Evolutionary conservation across 306 rosid species (phyloP).

Genomic region (Vachellia pachyceras): DNA sequence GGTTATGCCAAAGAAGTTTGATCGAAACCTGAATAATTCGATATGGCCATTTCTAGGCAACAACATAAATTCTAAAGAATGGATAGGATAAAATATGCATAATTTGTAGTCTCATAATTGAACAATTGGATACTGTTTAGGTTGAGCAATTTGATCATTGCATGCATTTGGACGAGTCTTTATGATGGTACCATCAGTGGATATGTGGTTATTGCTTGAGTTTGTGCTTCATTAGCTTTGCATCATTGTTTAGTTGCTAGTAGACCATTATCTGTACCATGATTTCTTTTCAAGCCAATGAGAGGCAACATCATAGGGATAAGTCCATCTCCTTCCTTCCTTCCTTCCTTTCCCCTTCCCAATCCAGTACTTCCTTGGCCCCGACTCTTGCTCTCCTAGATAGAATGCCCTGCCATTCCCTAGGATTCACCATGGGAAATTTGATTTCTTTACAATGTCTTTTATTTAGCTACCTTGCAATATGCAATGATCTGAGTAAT

Average conservation of each 20-base stretch:
- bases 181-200: constrained; percentile 17
- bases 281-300: neutral
- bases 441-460: neutral
- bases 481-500: constrained; percentile 21
- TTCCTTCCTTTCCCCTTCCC: no score
- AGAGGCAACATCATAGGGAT: constrained; percentile 17
- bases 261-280: constrained; percentile 21
- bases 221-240: constrained; percentile 6
- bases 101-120: neutral
- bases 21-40: no score
- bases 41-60: neutral
- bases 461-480: neutral
- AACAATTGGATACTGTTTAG: neutral
- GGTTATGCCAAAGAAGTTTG: constrained; percentile 6
- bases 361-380: neutral
- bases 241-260: constrained; percentile 18
- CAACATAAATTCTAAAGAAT: neutral
- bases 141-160: neutral
- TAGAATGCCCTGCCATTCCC: constrained; percentile 22
- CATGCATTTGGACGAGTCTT: constrained; percentile 2
- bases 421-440: neutral
- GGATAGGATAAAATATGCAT: neutral
- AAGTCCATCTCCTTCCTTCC: neutral
- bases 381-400: neutral
- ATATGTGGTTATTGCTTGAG: constrained; percentile 31